Base-by-base conservation (phyloP, 805 yeast species). In the Hanseniaspora vineae region DNA sequence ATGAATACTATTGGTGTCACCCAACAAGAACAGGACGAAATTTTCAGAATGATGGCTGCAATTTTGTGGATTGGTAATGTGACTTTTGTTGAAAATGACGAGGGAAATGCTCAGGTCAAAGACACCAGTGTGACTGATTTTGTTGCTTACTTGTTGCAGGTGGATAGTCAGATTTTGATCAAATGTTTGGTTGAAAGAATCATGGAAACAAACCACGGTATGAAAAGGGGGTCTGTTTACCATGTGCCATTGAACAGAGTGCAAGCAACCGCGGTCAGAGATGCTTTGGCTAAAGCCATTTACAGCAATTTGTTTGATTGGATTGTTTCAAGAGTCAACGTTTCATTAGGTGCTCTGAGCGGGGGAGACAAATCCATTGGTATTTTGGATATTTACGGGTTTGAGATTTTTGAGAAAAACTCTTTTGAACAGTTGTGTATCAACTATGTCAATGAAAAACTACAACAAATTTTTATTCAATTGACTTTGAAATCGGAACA, bases 381-480 rank as follows among this genome's bases (percentile, higher is more conserved):
- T 54, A 89, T 89, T 56, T 72, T 89, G 60, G 97, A 89, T 77
- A 89, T 90, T 55, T 89, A 89, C 61, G 97, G 97, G 10, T 89
- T 89, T 68, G 97, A 89, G 66, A 90, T 90, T 59, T 89, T 89
- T 61, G 96, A 89, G 49, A 90, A 85, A 57, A 89, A 89, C 67
- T 85, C 96, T 2, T 89, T 90, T 64, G 97, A 90, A 64, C 97
- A 89, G 67, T 73, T 89, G 54, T 89, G 97, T 68, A 89, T 89
- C 70, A 89, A 90, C 64, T 89, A 90, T 57, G 97, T 89, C 54
- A 89, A 89, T 66, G 97, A 89, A 66, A 90, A 90, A 66, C 73
- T 90, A 55, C 97, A 89, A 69, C 98, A 90, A 64, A 92, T 90
- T 61, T 92, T 92, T 59, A 92, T 92, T 62, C 95, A 92, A 65